phyloP scores from a whole-genome alignment of 805 yeast genomes.

The Kluyveromyces starmeri region DNA sequence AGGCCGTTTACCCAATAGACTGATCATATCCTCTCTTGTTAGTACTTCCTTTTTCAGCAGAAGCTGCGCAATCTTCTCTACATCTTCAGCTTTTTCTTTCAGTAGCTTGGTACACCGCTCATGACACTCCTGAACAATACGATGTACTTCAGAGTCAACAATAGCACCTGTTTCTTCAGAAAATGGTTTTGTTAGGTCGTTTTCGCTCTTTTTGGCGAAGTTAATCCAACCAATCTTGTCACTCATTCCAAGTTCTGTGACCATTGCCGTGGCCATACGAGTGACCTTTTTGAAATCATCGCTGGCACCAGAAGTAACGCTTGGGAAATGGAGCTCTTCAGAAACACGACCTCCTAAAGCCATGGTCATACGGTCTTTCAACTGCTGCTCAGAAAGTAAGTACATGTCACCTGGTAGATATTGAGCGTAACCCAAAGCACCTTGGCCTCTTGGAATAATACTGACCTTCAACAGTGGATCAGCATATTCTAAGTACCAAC shows the following conservation, averaged over 20 bases:
- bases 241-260: constrained; percentile 83
- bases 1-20: constrained; percentile 83
- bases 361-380: constrained; percentile 84
- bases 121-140: constrained; percentile 71
- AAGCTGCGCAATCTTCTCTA: constrained; percentile 81
- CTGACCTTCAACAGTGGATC: constrained; percentile 91
- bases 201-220: constrained; percentile 59
- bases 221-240: constrained; percentile 60
- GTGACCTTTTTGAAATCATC: constrained; percentile 92
- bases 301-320: constrained; percentile 86
- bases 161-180: constrained; percentile 76
- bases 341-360: constrained; percentile 88
- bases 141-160: constrained; percentile 76
- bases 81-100: constrained; percentile 60
- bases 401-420: constrained; percentile 86
- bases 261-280: constrained; percentile 83
- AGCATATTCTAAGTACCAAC: constrained; percentile 83
- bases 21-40: constrained; percentile 89
- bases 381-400: constrained; percentile 65
- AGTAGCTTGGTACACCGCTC: constrained; percentile 59
- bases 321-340: constrained; percentile 78
- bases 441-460: constrained; percentile 89
- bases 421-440: constrained; percentile 94
- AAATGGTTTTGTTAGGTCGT: constrained; percentile 72
- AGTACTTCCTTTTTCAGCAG: constrained; percentile 79